Evolutionary conservation across 2,329 filamentous ascomycete genomes (phyloP), one percentile per base, ranked within the genome.

Genomic region (Phaeoacremonium minimum): DNA sequence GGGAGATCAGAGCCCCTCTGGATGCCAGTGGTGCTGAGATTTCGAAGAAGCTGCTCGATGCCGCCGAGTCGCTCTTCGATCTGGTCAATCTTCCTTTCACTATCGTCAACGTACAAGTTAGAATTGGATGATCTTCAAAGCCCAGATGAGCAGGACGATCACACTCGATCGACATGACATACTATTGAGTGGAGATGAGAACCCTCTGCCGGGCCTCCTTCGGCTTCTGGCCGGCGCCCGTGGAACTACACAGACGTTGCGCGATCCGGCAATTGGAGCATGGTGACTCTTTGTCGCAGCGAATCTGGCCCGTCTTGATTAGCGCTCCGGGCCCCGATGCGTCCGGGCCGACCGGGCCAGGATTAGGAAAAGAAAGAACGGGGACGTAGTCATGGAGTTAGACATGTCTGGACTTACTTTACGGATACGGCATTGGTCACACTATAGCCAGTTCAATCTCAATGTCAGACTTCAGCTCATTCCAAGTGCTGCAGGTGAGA

Each of bases 171-270:
- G n/a, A n/a, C n/a, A n/a, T n/a, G 22, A 61, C 71, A 46, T 56
- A 78, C 74, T 79, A 79, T 66, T 78, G 74, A 30, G 72, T 74
- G 3, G 75, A 77, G 40, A 79, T 78, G 43, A 79, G 60, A 28
- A 79, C 74, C 35, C 75, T 61, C 47, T 77, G 73, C 28, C 73
- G 64, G 30, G 64, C 58, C 48, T 77, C 73, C 50, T 71, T 75
- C 17, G 72, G 69, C 41, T 71, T 67, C 48, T 77, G 73, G 7
- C 70, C 69, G 11, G 64, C 58, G 4, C 74, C 73, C 1, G 71
- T 75, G 5, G 72, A 77, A 40, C 70, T 75, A 49, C 75, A 79
- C 11, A 61, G 49, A 7, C 74, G 63, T 43, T 68, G 69, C 18
- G 73, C 70, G 16, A 66, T 73, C 20, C 69, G 66, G 48, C 75